Conservation (phyloP, 2,329 filamentous ascomycete genomes). For the Colletotrichum lentis region DNA sequence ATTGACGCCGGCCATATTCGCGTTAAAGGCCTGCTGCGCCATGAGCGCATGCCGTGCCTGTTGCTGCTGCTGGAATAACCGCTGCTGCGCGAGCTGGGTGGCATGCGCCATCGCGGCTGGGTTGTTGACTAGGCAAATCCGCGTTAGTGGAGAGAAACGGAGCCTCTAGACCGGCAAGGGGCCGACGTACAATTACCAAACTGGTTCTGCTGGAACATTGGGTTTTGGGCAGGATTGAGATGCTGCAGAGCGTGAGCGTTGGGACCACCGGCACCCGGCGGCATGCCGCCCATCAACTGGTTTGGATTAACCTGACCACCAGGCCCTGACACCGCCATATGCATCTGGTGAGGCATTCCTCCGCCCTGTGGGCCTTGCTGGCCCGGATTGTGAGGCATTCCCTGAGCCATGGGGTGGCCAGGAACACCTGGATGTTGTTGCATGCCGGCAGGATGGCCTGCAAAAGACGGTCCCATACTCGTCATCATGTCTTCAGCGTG, state of each 20-base stretch:
- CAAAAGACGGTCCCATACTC: constrained; percentile 69
- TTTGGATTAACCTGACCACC: constrained; percentile 76
- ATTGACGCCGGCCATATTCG: constrained; percentile 57
- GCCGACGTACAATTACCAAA: constrained; percentile 41
- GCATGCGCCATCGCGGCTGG: constrained; percentile 52
- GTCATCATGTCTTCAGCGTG: constrained; percentile 69
- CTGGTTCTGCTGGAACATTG: constrained; percentile 66
- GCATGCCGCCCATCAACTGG: constrained; percentile 79
- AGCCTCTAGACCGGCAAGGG: neutral
- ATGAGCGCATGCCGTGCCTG: constrained; percentile 61
- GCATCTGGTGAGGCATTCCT: constrained; percentile 73
- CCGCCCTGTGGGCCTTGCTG: constrained; percentile 73
- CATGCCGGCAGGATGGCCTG: constrained; percentile 75
- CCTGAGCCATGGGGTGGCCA: constrained; percentile 69
- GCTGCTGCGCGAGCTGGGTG: constrained; percentile 61
- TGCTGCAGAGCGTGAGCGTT: constrained; percentile 78
- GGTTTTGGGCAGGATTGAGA: constrained; percentile 68
- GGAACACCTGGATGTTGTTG: constrained; percentile 74
- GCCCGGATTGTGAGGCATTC: constrained; percentile 73
- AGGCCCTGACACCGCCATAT: constrained; percentile 77
- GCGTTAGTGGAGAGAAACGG: constrained; percentile 12
- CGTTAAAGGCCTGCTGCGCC: constrained; percentile 61
- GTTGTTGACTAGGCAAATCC: constrained; percentile 46
- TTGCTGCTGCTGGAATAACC: constrained; percentile 64
- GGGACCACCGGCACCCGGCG: constrained; percentile 68